phyloP scores from a whole-genome alignment of 345 rosid species.

The Linum trigynum region DNA sequence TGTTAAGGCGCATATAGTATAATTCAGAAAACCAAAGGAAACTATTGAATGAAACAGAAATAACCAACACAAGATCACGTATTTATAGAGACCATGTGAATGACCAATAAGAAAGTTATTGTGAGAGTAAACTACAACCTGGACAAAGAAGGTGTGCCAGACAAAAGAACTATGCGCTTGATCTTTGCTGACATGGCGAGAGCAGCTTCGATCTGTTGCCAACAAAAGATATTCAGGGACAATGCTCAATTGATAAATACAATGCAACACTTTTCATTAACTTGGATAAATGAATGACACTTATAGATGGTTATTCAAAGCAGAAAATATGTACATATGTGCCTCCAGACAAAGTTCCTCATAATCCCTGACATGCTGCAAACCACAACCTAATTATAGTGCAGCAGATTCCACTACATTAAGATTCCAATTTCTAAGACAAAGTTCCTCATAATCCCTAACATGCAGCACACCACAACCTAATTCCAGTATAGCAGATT shows the following conservation, averaged over 20 bases:
- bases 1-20: slow-evolving; percentile 25
- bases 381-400: too few species aligned
- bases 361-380: too few species aligned
- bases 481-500: too few species aligned
- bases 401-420: too few species aligned
- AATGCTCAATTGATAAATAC: not conserved
- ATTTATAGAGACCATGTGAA: not conserved
- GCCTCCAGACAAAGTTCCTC: too few species aligned
- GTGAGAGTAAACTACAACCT: slow-evolving; percentile 45
- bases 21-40: not conserved
- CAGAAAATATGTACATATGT: too few species aligned
- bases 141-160: slow-evolving; percentile 97
- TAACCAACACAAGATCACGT: slow-evolving; percentile 3
- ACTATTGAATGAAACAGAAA: not conserved
- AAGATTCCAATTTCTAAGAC: too few species aligned
- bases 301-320: too few species aligned
- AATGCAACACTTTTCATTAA: not conserved
- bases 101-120: not conserved
- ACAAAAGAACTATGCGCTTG: slow-evolving; percentile 63
- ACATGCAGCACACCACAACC: too few species aligned
- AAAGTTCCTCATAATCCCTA: too few species aligned
- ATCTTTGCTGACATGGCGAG: slow-evolving; percentile 73
- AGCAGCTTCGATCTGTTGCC: slow-evolving; percentile 58
- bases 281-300: not conserved
- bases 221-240: slow-evolving; percentile 11